Percentiles rank a stretch among this genome's conserved stretches.
phyloP scores from a whole-genome alignment of 306 rosid species.

The barrel medic (Medicago truncatula) region DNA sequence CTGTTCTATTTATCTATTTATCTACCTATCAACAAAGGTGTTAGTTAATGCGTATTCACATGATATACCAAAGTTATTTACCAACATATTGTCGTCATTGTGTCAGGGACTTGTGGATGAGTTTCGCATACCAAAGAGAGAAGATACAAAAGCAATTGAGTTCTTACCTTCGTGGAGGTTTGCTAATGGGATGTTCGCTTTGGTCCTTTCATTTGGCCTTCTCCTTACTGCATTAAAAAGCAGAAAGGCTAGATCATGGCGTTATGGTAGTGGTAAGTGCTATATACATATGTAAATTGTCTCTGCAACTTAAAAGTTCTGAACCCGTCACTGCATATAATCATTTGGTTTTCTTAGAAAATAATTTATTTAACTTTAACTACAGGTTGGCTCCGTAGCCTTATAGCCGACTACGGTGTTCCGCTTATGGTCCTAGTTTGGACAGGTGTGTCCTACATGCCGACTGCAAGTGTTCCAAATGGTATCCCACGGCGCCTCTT shows the following conservation, averaged over 20 bases:
- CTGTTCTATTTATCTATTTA: not conserved
- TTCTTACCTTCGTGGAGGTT: slow-evolving; percentile 93
- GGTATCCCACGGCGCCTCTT: slow-evolving; percentile 93
- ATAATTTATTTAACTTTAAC: not conserved
- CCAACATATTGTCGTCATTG: slow-evolving; percentile 7
- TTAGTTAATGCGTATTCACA: not conserved
- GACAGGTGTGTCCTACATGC: slow-evolving; percentile 90
- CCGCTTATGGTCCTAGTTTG: slow-evolving; percentile 95
- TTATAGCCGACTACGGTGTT: slow-evolving; percentile 95
- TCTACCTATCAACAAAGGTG: not conserved
- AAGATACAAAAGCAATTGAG: slow-evolving; percentile 51
- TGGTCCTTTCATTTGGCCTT: slow-evolving; percentile 98
- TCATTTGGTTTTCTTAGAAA: not conserved
- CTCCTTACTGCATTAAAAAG: slow-evolving; percentile 83
- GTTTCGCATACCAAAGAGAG: slow-evolving; percentile 74
- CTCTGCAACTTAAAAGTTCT: not conserved
- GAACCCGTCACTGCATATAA: not conserved
- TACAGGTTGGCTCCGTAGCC: slow-evolving; percentile 87
- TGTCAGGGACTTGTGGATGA: slow-evolving; percentile 89
- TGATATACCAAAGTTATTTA: slow-evolving; percentile 13
- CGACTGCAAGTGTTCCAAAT: slow-evolving; percentile 70
- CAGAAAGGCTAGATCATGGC: slow-evolving; percentile 97
- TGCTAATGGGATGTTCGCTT: slow-evolving; percentile 96
- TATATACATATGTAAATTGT: not conserved
- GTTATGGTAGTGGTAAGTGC: slow-evolving; percentile 84